A percentile compares a stretch with the other conserved stretches of the same genome.
These are phyloP conservation scores for Aspergillus piperis DNA, from an alignment of 2,329 filamentous ascomycete species.

Conservation along the genomic window DNA sequence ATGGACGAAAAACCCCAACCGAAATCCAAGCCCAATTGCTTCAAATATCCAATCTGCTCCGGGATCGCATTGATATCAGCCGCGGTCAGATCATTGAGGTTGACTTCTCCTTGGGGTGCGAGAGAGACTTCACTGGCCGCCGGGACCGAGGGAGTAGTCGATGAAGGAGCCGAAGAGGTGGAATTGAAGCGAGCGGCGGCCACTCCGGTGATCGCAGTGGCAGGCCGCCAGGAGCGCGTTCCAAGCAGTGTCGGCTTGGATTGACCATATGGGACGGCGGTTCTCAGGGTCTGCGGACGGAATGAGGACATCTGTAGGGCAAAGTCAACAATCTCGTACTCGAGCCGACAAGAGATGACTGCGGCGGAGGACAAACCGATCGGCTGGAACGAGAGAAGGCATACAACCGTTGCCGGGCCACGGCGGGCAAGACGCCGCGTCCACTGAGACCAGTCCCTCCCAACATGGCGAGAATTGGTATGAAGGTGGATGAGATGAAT, in stretches of 20 bases:
- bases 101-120: conserved; percentile 10
- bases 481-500: conserved; percentile 14
- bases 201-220: conserved; percentile 24
- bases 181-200: conserved; percentile 43
- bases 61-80: conserved; percentile 59
- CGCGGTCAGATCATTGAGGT: conserved; percentile 20
- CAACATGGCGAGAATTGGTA: conserved; percentile 50
- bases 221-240: conserved; percentile 25
- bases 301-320: conserved; percentile 39
- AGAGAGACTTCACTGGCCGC: conserved; percentile 10
- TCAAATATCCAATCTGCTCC: conserved; percentile 79
- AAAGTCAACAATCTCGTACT: conserved; percentile 23
- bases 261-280: conserved; percentile 23
- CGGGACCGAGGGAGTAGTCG: conserved; percentile 17
- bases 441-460: conserved; percentile 56
- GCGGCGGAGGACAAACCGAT: conserved; percentile 34
- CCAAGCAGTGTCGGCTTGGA: conserved; percentile 24
- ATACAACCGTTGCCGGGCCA: conserved; percentile 32
- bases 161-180: conserved; percentile 26
- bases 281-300: conserved; percentile 28
- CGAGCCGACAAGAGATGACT: neutral
- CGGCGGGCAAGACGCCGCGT: conserved; percentile 47
- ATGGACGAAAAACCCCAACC: conserved; percentile 75
- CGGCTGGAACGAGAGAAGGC: conserved; percentile 33
- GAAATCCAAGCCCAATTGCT: conserved; percentile 80